Base-by-base conservation (phyloP, 805 yeast genomes). In the Tetrapisispora fleetii region DNA sequence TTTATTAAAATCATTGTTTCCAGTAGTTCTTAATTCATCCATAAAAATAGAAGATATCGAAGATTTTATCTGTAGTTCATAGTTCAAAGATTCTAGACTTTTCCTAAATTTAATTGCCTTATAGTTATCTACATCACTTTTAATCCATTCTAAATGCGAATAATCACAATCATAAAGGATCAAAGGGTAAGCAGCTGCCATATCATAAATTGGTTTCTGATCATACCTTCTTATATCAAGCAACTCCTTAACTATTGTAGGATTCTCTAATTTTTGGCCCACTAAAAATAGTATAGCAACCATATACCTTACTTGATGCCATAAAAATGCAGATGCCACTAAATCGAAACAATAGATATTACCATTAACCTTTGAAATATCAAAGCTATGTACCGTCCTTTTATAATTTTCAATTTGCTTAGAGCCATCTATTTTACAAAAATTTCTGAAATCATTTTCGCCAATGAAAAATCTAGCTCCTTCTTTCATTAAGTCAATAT, bases 221-320 rank as follows among this genome's bases (percentile, higher is more conserved):
- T 95, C 87, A 45, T 67, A 70, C 37, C 65, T 68, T 4, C 70
- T 71, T 1, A 78, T 67, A 57, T 91, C 76, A 40, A 90, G 63
- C 50, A 93, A 67, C 2, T 78, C 74, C 13, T 65, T 63, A 1
- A 93, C 71, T 0, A 88, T 64, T 1, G 64, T 58, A 0, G 88
- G 83, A 0, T 62, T 49, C 63, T 93, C 99, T 19, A 77, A 72
- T 16, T 71, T 71, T 64, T 89, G 95, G 0, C 96, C 99, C 8
- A 89, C 80, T 22, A 84, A 66, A 47, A 93, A 78, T 48, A 93
- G 63, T 11, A 85, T 71, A 0, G 95, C 96, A 70, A 89, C 78
- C 93, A 93, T 93, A 56, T 95, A 89, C 50, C 99, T 77, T 18
- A 93, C 99, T 66, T 93, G 99, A 63, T 93, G 98, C 98, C 98